Evolutionary conservation across 148 eudicot species (phyloP), one percentile per base, ranked within the genome.

Genomic region (Mesembryanthemum crystallinum): DNA sequence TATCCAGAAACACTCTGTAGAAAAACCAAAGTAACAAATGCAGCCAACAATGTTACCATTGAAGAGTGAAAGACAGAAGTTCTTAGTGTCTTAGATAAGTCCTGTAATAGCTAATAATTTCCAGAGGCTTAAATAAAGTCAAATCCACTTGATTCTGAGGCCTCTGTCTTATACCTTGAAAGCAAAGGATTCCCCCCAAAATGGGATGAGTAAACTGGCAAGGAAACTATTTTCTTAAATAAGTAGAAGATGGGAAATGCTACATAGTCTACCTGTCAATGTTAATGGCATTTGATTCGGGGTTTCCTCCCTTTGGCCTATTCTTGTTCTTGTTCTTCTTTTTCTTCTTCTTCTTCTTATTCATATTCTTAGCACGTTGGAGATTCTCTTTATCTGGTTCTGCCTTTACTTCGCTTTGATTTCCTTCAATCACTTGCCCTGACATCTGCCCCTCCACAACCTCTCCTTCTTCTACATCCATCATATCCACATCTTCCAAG

Each of bases 391-490:
- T 71, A 55, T 42, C 15, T 58, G 84, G 69, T 21, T 80, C 82
- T 59, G 61, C 76, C 75, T 78, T 80, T 66, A 23, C 84, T 28
- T 78, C 80, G 59, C 64, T 58, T 60, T 45, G 60, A 68, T 70
- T 67, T 66, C 75, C 77, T 54, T 70, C 77, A 45, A 71, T 65
- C 23, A 33, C 82, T 35, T 81, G 74, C 55, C 79, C 73, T 45
- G 58, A 68, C 59, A 64, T 76, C 73, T 71, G 74, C 45, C 75
- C 59, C 13, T 84, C 93, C 49, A 84, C 79, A 64, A 92, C 69
- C 84, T 89, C 97, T 37, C 93, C 97, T 74, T 93, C 97, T 81
- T 94, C 97, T 3, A 90, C 75, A 78, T 91, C 98, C 83, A 88
- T 74, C 98, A 91, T 91, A 67, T 88, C 90, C 58, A 82, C 88